These are phyloP conservation scores for Juglanconis sp. DNA, from an alignment of 2,329 filamentous ascomycete genomes.

Conservation along the genomic window DNA sequence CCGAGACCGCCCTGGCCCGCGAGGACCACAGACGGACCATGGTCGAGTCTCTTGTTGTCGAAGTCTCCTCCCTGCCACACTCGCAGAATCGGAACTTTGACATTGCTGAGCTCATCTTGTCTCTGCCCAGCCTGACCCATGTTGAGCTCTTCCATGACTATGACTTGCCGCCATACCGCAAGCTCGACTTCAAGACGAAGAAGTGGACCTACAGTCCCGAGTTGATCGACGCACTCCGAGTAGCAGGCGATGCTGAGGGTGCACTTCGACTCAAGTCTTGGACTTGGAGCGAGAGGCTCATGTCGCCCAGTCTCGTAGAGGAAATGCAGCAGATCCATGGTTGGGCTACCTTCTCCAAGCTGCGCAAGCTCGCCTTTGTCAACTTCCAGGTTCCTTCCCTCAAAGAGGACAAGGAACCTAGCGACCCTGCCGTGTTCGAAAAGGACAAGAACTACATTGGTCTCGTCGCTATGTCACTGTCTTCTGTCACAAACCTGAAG, in stretches of 20 bases:
- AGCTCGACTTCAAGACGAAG: constrained; percentile 47
- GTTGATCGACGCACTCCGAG: constrained; percentile 62
- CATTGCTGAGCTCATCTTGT: constrained; percentile 51
- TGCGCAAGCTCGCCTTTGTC: constrained; percentile 58
- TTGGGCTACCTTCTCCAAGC: constrained; percentile 51
- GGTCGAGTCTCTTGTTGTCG: constrained; percentile 66
- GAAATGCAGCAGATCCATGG: constrained; percentile 52
- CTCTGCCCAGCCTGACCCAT: constrained; percentile 64
- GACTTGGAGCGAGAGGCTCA: constrained; percentile 59
- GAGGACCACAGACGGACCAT: constrained; percentile 60
- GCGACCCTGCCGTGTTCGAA: constrained; percentile 39
- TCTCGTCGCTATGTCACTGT: constrained; percentile 44
- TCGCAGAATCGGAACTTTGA: constrained; percentile 48
- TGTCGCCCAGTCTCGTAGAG: constrained; percentile 43
- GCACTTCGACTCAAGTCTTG: constrained; percentile 47
- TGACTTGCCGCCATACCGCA: constrained; percentile 65
- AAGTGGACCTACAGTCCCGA: constrained; percentile 68
- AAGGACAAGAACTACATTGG: constrained; percentile 29
- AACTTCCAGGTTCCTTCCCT: constrained; percentile 59
- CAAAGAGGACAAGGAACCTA: constrained; percentile 33
- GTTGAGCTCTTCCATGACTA: constrained; percentile 70
- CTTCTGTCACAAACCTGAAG: constrained; percentile 58
- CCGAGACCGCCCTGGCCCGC: constrained; percentile 50
- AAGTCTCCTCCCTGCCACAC: constrained; percentile 58
- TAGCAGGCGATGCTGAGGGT: constrained; percentile 34